Evolutionary conservation across 2,329 filamentous ascomycete genomes (phyloP).

Genomic region (Neofusicoccum ribis): DNA sequence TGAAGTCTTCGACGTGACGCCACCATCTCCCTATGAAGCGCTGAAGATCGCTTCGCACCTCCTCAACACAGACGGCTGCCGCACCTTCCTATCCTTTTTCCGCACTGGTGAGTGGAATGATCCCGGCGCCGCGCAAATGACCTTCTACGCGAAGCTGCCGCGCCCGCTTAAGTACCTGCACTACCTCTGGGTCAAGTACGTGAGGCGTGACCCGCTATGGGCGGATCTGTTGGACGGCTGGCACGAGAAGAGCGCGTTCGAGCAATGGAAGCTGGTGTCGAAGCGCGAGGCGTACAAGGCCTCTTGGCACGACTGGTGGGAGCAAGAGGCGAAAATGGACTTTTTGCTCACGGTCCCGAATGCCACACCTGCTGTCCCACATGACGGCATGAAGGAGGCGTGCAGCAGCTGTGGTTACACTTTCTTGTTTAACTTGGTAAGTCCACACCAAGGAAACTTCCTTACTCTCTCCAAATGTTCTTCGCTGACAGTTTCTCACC

Average conservation of each 20-base stretch:
- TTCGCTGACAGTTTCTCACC: conserved; percentile 14
- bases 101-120: conserved; percentile 78
- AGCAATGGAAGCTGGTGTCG: conserved; percentile 80
- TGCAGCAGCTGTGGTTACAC: conserved; percentile 89
- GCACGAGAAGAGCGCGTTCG: conserved; percentile 69
- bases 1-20: conserved; percentile 65
- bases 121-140: conserved; percentile 72
- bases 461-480: background rate
- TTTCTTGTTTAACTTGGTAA: conserved; percentile 84
- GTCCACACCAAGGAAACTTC: conserved; percentile 29
- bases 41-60: conserved; percentile 76
- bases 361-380: conserved; percentile 84
- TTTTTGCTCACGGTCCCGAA: conserved; percentile 83
- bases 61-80: conserved; percentile 80
- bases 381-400: conserved; percentile 81
- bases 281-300: conserved; percentile 76
- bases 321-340: conserved; percentile 65
- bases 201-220: conserved; percentile 74
- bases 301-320: conserved; percentile 85
- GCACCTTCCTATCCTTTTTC: conserved; percentile 76
- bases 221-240: conserved; percentile 74
- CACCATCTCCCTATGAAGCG: conserved; percentile 66
- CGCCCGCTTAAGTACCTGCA: conserved; percentile 78
- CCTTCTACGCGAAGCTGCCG: conserved; percentile 71
- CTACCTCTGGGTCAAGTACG: conserved; percentile 85